These are phyloP conservation scores for Cyberlindnera petersonii DNA, from an alignment of 805 yeast genomes.

Conservation along the genomic window DNA sequence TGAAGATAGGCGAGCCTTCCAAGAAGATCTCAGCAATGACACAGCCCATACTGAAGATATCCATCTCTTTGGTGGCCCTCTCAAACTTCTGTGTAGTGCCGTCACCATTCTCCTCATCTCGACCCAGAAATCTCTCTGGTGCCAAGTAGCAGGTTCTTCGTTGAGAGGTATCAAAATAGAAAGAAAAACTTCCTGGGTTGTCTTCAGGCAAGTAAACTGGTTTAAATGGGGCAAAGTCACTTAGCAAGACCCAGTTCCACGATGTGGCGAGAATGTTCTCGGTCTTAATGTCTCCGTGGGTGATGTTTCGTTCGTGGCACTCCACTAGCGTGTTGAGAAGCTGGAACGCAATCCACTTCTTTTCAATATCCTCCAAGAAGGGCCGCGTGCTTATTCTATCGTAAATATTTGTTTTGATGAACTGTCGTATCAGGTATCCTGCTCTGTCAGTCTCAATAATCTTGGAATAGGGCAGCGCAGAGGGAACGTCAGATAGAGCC, in stretches of 20 bases:
- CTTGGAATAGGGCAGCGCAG: slow-evolving; percentile 66
- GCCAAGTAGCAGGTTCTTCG: slow-evolving; percentile 88
- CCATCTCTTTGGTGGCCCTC: slow-evolving; percentile 61
- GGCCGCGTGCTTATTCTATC: slow-evolving; percentile 88
- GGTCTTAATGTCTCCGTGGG: slow-evolving; percentile 89
- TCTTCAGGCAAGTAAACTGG: slow-evolving; percentile 87
- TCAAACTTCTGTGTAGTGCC: slow-evolving; percentile 18
- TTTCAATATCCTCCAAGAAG: slow-evolving; percentile 75
- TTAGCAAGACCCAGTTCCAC: slow-evolving; percentile 80
- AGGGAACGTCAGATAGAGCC: slow-evolving; percentile 47
- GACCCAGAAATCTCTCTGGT: slow-evolving; percentile 73
- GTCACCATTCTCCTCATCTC: slow-evolving; percentile 20
- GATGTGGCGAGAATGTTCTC: slow-evolving; percentile 85
- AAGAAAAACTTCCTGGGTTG: slow-evolving; percentile 87
- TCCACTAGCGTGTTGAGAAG: slow-evolving; percentile 57
- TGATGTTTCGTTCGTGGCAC: slow-evolving; percentile 58
- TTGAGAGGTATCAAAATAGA: slow-evolving; percentile 87
- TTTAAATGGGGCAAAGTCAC: slow-evolving; percentile 83
- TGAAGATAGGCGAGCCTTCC: slow-evolving; percentile 85
- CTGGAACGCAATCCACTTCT: slow-evolving; percentile 82
- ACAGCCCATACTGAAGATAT: slow-evolving; percentile 79
- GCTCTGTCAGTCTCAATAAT: slow-evolving; percentile 88
- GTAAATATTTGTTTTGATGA: slow-evolving; percentile 72
- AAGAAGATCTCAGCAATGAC: slow-evolving; percentile 83
- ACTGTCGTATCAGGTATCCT: slow-evolving; percentile 83